A percentile compares a stretch with the other conserved stretches of the same genome.
phyloP scores from a whole-genome alignment of 73 alveolate genomes.

The Paramecium sexaurelia region DNA sequence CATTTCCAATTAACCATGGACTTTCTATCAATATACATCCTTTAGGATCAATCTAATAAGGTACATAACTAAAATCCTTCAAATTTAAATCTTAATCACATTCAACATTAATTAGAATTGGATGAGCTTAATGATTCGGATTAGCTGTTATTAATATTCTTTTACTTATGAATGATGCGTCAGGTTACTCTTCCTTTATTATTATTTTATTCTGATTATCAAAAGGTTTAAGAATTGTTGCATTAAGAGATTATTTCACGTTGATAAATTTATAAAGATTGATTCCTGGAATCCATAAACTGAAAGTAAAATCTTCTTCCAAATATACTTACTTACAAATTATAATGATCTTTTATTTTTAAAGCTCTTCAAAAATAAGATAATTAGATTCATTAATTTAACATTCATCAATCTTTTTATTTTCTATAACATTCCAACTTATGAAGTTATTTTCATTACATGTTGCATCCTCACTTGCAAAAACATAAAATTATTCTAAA shows the following conservation, averaged over 20 bases:
- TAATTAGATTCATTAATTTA: neutral
- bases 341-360: neutral
- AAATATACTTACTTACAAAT: neutral
- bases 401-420: neutral
- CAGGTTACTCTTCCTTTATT: neutral
- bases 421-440: neutral
- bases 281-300: constrained; percentile 4
- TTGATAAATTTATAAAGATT: neutral
- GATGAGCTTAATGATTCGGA: neutral
- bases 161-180: neutral
- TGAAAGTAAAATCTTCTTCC: neutral
- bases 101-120: neutral
- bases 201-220: neutral
- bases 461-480: neutral
- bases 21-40: neutral
- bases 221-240: neutral
- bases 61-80: neutral
- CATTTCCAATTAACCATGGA: constrained; percentile 14
- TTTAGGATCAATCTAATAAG: neutral
- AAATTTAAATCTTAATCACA: neutral
- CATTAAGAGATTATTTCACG: neutral
- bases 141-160: neutral
- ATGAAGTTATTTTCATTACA: neutral
- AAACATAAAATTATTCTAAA: neutral
- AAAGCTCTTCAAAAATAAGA: neutral